Evolutionary conservation across 176 grass and related monocot genomes (phyloP).

Genomic region (Oropetium thomaeum): DNA sequence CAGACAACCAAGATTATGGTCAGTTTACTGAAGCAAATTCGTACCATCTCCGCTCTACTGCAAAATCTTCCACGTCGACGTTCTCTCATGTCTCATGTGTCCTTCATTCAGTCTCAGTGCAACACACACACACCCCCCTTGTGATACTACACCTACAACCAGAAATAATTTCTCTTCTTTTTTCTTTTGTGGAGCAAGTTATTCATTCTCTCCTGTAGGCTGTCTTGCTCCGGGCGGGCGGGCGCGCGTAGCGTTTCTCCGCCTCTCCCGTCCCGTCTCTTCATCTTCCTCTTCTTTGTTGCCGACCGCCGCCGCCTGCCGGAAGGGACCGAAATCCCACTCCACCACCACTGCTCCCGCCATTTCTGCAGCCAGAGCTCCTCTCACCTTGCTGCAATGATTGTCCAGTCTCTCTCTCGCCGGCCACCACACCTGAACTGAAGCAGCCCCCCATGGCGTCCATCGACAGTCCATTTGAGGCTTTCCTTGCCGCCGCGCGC

Average conservation of each 20-base stretch:
- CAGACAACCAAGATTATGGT: neutral
- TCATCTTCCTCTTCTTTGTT: neutral
- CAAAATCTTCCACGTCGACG: neutral
- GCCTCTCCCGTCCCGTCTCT: neutral
- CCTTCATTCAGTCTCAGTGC: too few relatives aligned
- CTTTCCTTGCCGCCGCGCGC: slow-evolving; percentile 33
- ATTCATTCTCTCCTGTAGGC: neutral
- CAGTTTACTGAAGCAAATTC: too few relatives aligned
- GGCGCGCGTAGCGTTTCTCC: slow-evolving; percentile 36
- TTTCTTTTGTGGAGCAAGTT: neutral
- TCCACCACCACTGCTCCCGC: neutral
- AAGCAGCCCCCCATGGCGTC: slow-evolving; percentile 26
- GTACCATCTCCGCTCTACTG: too few relatives aligned
- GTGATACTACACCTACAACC: neutral
- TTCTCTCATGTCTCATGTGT: too few relatives aligned
- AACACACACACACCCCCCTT: neutral
- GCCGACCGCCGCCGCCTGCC: slow-evolving; percentile 11
- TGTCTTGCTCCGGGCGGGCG: slow-evolving; percentile 19
- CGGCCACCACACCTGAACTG: neutral
- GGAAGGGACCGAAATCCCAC: neutral
- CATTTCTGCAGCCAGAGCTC: neutral
- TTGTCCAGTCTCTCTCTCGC: slow-evolving; percentile 8
- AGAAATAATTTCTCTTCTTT: neutral
- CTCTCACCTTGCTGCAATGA: neutral
- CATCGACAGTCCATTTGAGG: slow-evolving; percentile 35